Conservation (phyloP, 371 early-diverging fungal genomes). For the Haplosporangium sp. region DNA sequence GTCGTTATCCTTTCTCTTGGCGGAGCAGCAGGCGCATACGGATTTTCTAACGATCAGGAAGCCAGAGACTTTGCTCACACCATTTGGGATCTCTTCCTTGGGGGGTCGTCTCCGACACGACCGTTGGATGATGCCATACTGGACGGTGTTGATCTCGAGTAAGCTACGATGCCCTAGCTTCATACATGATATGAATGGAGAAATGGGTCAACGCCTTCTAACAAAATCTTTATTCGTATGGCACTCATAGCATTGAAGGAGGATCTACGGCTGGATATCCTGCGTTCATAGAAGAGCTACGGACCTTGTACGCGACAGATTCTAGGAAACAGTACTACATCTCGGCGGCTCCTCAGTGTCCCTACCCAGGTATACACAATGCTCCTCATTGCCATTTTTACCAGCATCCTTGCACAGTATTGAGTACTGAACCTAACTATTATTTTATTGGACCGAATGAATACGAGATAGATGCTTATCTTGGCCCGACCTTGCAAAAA, state of each 20-base stretch:
- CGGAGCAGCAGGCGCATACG: conserved; percentile 74
- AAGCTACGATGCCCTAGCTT: neutral
- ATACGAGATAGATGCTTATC: conserved; percentile 23
- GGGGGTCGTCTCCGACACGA: conserved; percentile 59
- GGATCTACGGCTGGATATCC: conserved; percentile 32
- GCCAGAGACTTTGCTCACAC: conserved; percentile 67
- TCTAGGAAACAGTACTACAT: conserved; percentile 66
- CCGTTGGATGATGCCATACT: conserved; percentile 70
- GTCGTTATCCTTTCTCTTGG: conserved; percentile 74
- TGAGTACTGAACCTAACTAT: neutral
- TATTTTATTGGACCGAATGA: neutral
- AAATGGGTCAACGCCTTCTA: neutral
- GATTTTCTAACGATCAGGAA: conserved; percentile 64
- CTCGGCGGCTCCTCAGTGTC: conserved; percentile 81
- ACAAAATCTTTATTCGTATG: neutral
- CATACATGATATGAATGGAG: neutral
- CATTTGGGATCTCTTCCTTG: conserved; percentile 72
- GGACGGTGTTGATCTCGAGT: conserved; percentile 80
- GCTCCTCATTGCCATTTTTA: neutral
- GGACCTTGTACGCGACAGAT: conserved; percentile 56
- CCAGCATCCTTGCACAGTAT: neutral
- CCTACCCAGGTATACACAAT: conserved; percentile 66
- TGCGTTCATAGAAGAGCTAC: conserved; percentile 64
- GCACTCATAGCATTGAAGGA: conserved; percentile 27
- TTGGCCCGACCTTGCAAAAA: conserved; percentile 29